Evolutionary conservation across 2,329 filamentous ascomycete species (phyloP).

Genomic region (Fusarium piperis): DNA sequence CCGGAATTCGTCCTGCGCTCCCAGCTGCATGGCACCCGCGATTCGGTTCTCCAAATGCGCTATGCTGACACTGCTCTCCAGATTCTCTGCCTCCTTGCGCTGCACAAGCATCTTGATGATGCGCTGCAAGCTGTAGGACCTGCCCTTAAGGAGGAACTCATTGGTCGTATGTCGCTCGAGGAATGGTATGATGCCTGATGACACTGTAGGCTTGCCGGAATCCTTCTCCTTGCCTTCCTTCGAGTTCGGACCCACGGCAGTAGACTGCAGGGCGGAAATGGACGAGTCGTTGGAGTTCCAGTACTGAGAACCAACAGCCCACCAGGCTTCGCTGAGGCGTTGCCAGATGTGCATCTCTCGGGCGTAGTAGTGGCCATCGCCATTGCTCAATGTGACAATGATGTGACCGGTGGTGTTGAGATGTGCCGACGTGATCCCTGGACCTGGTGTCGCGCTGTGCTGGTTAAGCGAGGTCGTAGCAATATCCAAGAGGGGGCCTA

Average conservation of each 20-base stretch:
- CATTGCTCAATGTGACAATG: constrained; percentile 91
- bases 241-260: constrained; percentile 69
- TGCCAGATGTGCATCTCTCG: constrained; percentile 91
- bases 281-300: constrained; percentile 98
- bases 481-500: constrained; percentile 88
- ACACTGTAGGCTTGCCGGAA: constrained; percentile 67
- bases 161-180: constrained; percentile 95
- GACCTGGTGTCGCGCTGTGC: constrained; percentile 78
- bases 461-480: constrained; percentile 81
- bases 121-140: constrained; percentile 89
- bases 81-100: constrained; percentile 89
- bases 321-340: constrained; percentile 95
- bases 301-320: constrained; percentile 97
- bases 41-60: constrained; percentile 96
- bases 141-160: constrained; percentile 89
- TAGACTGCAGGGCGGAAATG: constrained; percentile 80
- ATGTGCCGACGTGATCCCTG: constrained; percentile 89
- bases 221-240: constrained; percentile 57
- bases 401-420: constrained; percentile 89
- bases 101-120: constrained; percentile 90
- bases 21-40: constrained; percentile 85
- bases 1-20: constrained; percentile 90
- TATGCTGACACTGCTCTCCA: constrained; percentile 91
- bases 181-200: constrained; percentile 91
- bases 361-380: constrained; percentile 92